Evolutionary conservation across 345 rosid species (phyloP).

Genomic region (Noccaea bulbosa): DNA sequence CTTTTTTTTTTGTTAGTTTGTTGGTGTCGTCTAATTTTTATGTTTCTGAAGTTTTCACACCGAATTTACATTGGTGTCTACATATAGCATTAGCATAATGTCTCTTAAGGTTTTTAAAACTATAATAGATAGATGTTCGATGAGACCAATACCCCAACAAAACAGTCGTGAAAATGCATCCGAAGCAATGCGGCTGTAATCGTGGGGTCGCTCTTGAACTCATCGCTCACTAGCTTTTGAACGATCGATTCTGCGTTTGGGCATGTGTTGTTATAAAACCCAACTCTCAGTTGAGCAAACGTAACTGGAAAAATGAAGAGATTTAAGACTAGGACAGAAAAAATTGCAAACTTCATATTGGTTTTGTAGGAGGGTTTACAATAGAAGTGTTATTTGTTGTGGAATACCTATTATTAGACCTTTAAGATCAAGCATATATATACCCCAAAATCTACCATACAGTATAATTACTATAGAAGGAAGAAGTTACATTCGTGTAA

Average conservation of each 20-base stretch:
- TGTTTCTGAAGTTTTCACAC: background rate
- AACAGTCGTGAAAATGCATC: constrained; percentile 38
- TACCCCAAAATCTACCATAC: background rate
- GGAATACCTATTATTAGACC: background rate
- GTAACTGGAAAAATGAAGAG: constrained; percentile 9
- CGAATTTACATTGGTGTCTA: too few species aligned
- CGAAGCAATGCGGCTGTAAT: constrained; percentile 30
- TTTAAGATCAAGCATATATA: constrained; percentile 6
- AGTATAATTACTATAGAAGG: background rate
- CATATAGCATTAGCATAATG: background rate
- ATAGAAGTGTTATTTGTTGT: background rate
- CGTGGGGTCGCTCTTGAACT: constrained; percentile 21
- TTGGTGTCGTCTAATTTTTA: background rate
- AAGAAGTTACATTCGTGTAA: background rate
- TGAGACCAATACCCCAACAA: constrained; percentile 25
- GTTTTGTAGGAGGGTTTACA: background rate
- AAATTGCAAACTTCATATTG: constrained; percentile 5
- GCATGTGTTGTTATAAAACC: constrained; percentile 21
- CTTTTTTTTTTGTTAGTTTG: too few species aligned
- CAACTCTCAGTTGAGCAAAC: constrained; percentile 17
- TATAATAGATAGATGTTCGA: background rate
- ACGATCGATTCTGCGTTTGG: constrained; percentile 21
- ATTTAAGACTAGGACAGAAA: background rate
- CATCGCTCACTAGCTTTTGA: constrained; percentile 8
- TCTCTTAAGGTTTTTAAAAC: background rate